A percentile compares a stretch with the other conserved stretches of the same genome.
Evolutionary conservation across 345 rosid species (phyloP).

Genomic region (Toxicodendron radicans): DNA sequence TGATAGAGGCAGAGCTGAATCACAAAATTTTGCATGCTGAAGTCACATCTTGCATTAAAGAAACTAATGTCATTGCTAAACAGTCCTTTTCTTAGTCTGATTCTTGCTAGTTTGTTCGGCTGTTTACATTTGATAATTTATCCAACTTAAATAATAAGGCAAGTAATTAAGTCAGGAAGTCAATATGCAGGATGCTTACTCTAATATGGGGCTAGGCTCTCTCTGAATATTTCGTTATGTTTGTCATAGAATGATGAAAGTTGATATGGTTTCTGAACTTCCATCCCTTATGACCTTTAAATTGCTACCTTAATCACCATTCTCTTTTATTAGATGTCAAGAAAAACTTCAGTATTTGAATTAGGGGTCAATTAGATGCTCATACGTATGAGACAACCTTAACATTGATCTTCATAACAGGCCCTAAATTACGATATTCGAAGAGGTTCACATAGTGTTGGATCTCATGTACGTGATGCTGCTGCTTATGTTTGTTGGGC

Average conservation of each 20-base stretch:
- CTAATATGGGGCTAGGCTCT: neutral
- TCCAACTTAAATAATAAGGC: neutral
- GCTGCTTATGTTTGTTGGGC: conserved; percentile 99
- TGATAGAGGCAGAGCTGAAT: no score
- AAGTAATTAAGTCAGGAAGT: neutral
- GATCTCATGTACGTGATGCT: conserved; percentile 99
- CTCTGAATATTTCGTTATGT: neutral
- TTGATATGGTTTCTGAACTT: neutral
- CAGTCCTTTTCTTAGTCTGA: neutral
- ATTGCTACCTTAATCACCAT: neutral
- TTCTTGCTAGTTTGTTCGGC: neutral
- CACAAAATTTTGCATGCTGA: no score
- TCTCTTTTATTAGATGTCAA: no score
- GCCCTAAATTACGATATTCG: conserved; percentile 96
- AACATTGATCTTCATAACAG: conserved; percentile 44
- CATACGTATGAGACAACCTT: neutral
- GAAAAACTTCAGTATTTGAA: neutral
- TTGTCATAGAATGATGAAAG: neutral
- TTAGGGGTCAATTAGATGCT: neutral
- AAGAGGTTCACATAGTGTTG: conserved; percentile 98
- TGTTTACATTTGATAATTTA: neutral
- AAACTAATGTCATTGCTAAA: neutral
- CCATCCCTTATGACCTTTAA: neutral
- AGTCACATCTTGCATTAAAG: neutral
- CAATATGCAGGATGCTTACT: neutral